Conservation (phyloP, 2,329 filamentous ascomycete species). For the Canariomyces notabilis region DNA sequence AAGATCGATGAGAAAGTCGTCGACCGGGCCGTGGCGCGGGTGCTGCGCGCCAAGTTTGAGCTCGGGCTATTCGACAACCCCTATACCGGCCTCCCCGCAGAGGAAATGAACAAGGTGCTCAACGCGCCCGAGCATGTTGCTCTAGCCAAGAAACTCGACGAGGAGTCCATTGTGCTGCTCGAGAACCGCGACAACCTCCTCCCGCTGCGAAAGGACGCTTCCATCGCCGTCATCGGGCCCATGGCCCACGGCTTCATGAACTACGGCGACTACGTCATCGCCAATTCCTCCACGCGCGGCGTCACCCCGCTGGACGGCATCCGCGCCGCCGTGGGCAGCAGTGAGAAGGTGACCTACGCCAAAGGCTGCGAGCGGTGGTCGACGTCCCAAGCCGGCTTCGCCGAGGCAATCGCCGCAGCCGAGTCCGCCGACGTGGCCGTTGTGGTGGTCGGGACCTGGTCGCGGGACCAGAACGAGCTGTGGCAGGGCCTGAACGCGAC, state of each 20-base stretch:
- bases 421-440: slow-evolving; percentile 65
- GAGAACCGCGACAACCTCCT: slow-evolving; percentile 52
- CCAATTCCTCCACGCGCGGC: slow-evolving; percentile 57
- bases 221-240: slow-evolving; percentile 67
- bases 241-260: slow-evolving; percentile 71
- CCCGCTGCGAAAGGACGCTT: slow-evolving; percentile 58
- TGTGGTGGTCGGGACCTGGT: slow-evolving; percentile 72
- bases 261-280: slow-evolving; percentile 70
- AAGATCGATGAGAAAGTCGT: slow-evolving; percentile 55
- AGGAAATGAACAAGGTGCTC: slow-evolving; percentile 53
- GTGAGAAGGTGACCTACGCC: slow-evolving; percentile 59
- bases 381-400: slow-evolving; percentile 61
- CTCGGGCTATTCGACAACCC: slow-evolving; percentile 68
- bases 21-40: slow-evolving; percentile 60
- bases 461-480: slow-evolving; percentile 65
- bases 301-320: slow-evolving; percentile 68
- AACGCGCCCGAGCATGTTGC: slow-evolving; percentile 55
- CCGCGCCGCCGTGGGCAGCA: slow-evolving; percentile 51
- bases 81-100: slow-evolving; percentile 52
- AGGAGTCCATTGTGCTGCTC: slow-evolving; percentile 57
- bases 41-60: slow-evolving; percentile 63
- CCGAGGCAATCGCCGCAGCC: slow-evolving; percentile 60
- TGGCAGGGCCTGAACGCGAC: slow-evolving; percentile 69
- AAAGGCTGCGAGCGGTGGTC: slow-evolving; percentile 71
- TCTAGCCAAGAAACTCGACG: slow-evolving; percentile 58